A percentile compares a stretch with the other conserved stretches of the same genome.
Evolutionary conservation across 2,329 filamentous ascomycete genomes (phyloP).

Genomic region (Fusarium ambrosium): DNA sequence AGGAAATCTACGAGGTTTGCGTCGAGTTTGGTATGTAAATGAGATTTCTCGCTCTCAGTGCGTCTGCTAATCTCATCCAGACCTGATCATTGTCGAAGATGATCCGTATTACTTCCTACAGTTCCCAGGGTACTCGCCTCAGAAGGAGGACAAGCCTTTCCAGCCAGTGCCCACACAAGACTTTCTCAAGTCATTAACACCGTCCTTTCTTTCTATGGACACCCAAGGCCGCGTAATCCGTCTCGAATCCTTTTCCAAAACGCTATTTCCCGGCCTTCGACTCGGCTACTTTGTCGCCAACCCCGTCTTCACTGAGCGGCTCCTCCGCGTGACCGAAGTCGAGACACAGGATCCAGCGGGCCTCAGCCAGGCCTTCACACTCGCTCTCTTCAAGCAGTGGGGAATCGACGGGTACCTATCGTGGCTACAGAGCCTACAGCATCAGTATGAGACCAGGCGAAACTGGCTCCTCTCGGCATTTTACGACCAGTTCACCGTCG

Average conservation of each 20-base stretch:
- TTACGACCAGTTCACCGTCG: neutral
- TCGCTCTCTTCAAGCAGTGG: neutral
- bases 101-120: conserved; percentile 48
- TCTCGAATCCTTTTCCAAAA: conserved; percentile 44
- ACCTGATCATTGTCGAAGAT: conserved; percentile 30
- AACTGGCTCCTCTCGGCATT: neutral
- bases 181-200: conserved; percentile 36
- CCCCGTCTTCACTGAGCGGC: neutral
- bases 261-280: conserved; percentile 22
- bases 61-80: neutral
- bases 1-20: neutral
- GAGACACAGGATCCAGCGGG: neutral
- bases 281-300: conserved; percentile 11
- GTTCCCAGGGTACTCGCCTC: conserved; percentile 31
- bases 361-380: neutral
- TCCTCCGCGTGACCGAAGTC: neutral
- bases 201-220: conserved; percentile 45
- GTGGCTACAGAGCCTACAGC: neutral
- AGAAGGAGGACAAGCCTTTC: neutral
- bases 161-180: neutral
- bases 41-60: neutral
- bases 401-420: neutral
- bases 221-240: conserved; percentile 46
- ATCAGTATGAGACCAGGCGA: neutral
- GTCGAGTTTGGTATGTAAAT: neutral